phyloP scores from a whole-genome alignment of 371 early-diverging fungal species.

The Mucor velutinosus region DNA sequence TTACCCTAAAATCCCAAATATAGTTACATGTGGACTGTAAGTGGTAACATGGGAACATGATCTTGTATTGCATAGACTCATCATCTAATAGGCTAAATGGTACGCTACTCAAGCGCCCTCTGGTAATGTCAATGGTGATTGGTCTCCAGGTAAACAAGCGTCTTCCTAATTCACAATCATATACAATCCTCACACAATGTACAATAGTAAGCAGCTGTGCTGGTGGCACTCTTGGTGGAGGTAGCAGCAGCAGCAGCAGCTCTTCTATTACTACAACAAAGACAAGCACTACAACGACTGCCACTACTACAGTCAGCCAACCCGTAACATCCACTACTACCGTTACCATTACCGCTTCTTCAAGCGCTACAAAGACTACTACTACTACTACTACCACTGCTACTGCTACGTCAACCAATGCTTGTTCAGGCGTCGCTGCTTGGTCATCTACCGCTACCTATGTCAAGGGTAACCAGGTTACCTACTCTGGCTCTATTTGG shows the following conservation, averaged over 20 bases:
- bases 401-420: constrained; percentile 13
- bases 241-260: background rate
- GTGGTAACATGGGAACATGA: background rate
- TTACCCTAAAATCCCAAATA: background rate
- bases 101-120: constrained; percentile 27
- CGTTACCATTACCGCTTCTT: background rate
- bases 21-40: constrained; percentile 49
- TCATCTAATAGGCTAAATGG: constrained; percentile 40
- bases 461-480: constrained; percentile 27
- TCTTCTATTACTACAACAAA: background rate
- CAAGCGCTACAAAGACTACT: constrained; percentile 15
- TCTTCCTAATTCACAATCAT: no score
- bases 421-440: constrained; percentile 21
- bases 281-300: background rate
- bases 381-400: constrained; percentile 24
- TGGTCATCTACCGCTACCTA: constrained; percentile 35
- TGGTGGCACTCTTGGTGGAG: constrained; percentile 2
- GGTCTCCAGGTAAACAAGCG: constrained; percentile 29
- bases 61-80: background rate
- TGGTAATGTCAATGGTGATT: constrained; percentile 26
- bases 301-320: background rate
- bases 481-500: constrained; percentile 41
- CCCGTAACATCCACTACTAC: background rate
- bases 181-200: background rate
- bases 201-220: constrained; percentile 16